Evolutionary conservation across 192 early-diverging fungal species (phyloP).

Genomic region (Umbelopsis isabellina): DNA sequence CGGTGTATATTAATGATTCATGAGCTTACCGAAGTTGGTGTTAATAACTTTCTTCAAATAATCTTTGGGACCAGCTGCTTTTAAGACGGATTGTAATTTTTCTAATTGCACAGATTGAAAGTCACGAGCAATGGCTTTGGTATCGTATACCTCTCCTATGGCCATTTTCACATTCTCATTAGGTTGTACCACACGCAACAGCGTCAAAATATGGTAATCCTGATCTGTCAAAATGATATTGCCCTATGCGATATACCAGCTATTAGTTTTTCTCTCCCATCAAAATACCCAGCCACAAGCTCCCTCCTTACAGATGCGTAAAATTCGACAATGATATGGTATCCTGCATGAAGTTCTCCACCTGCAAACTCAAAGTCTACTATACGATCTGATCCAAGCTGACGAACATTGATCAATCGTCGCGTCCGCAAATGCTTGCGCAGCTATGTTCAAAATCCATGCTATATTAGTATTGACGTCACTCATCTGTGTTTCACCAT

Average conservation of each 20-base stretch:
- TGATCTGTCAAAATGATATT: constrained; percentile 96
- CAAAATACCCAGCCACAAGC: neutral
- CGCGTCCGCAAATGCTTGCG: constrained; percentile 90
- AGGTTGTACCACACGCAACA: constrained; percentile 87
- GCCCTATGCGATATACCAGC: constrained; percentile 56
- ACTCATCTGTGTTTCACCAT: neutral
- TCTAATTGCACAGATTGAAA: constrained; percentile 59
- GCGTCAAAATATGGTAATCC: constrained; percentile 79
- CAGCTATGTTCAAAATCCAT: constrained; percentile 47
- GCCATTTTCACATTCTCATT: constrained; percentile 76
- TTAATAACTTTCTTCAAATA: constrained; percentile 70
- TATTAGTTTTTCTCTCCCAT: neutral
- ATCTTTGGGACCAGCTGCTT: constrained; percentile 63
- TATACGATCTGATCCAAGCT: constrained; percentile 90
- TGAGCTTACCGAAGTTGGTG: constrained; percentile 50
- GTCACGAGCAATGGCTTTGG: constrained; percentile 53
- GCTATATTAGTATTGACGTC: neutral
- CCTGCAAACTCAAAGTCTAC: constrained; percentile 94
- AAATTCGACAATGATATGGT: constrained; percentile 79
- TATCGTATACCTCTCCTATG: constrained; percentile 83
- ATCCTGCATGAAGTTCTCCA: constrained; percentile 50
- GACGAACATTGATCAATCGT: constrained; percentile 74
- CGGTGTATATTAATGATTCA: neutral
- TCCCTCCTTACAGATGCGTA: constrained; percentile 65
- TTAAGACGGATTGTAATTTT: constrained; percentile 56